phyloP scores from a whole-genome alignment of 768 basidiomycete genomes.

The Serendipita sp. region DNA sequence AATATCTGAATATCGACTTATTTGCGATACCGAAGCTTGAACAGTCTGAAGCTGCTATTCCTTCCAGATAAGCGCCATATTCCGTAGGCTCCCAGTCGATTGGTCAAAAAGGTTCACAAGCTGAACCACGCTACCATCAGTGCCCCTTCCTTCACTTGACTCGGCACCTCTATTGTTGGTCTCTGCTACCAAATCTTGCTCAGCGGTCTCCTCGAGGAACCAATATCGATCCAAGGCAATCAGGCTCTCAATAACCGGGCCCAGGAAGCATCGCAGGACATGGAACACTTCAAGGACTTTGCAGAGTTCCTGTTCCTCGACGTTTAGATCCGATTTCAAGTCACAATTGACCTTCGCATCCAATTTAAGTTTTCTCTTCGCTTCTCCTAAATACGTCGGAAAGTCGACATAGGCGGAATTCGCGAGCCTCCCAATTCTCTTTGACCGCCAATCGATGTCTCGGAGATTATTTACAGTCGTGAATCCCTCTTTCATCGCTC shows the following conservation, averaged over 20 bases:
- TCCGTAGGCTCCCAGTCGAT: conserved; percentile 52
- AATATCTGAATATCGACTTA: no score
- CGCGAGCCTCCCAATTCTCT: not conserved
- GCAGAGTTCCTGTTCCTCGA: conserved; percentile 20
- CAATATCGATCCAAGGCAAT: conserved; percentile 45
- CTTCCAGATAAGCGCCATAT: conserved; percentile 38
- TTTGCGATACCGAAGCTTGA: no score
- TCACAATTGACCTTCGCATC: not conserved
- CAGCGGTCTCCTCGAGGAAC: conserved; percentile 35
- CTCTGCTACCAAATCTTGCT: conserved; percentile 12
- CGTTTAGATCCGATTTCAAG: conserved; percentile 13
- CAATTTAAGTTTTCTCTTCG: not conserved
- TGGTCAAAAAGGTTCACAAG: conserved; percentile 61
- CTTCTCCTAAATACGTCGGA: not conserved
- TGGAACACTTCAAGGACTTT: conserved; percentile 42
- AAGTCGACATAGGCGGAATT: not conserved
- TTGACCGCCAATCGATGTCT: not conserved
- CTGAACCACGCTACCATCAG: conserved; percentile 19
- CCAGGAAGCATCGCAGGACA: conserved; percentile 48
- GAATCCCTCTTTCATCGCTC: not conserved
- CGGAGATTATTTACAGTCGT: not conserved
- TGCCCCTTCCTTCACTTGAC: not conserved
- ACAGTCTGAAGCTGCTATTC: not conserved
- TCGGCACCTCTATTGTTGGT: conserved; percentile 14
- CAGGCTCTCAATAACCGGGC: conserved; percentile 49